Conservation (phyloP, 1,284 basidiomycete genomes). For the Trichosporon asahii region DNA sequence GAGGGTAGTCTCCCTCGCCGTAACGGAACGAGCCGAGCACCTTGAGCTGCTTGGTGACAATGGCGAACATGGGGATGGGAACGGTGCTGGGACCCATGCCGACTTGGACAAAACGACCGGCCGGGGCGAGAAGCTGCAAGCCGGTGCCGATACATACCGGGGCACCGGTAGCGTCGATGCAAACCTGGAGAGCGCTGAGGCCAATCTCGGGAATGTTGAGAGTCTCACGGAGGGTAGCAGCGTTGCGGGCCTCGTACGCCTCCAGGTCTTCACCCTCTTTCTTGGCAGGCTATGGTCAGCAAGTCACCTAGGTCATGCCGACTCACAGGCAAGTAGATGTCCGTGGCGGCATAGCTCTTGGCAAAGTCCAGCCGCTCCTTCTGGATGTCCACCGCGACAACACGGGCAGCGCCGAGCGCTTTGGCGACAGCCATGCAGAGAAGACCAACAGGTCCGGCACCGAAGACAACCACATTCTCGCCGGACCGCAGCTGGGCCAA, state of each 20-base stretch:
- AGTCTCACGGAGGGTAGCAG: slow-evolving; percentile 50
- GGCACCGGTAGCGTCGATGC: slow-evolving; percentile 61
- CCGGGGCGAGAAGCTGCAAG: slow-evolving; percentile 61
- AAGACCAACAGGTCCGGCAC: slow-evolving; percentile 84
- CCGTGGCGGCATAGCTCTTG: slow-evolving; percentile 79
- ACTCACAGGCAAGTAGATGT: slow-evolving; percentile 64
- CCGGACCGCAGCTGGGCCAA: slow-evolving; percentile 69
- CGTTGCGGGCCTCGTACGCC: slow-evolving; percentile 60
- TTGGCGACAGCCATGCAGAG: slow-evolving; percentile 89
- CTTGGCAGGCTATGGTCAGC: slow-evolving; percentile 51
- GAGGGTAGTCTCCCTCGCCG: slow-evolving; percentile 52
- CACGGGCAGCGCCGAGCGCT: slow-evolving; percentile 74
- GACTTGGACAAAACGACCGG: slow-evolving; percentile 54
- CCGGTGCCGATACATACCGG: slow-evolving; percentile 62
- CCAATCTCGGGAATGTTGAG: slow-evolving; percentile 55
- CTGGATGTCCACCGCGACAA: slow-evolving; percentile 81
- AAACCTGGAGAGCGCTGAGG: slow-evolving; percentile 57
- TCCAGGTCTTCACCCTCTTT: slow-evolving; percentile 64
- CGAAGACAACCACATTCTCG: slow-evolving; percentile 76
- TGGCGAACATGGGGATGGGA: slow-evolving; percentile 45
- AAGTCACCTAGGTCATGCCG: not conserved
- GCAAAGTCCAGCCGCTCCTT: slow-evolving; percentile 80
- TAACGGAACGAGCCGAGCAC: slow-evolving; percentile 52
- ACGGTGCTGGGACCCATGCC: slow-evolving; percentile 47
- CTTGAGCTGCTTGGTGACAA: slow-evolving; percentile 49